Evolutionary conservation across 192 early-diverging fungal genomes (phyloP), one percentile per base, ranked within the genome.

Genomic region (Podochytrium sp.): DNA sequence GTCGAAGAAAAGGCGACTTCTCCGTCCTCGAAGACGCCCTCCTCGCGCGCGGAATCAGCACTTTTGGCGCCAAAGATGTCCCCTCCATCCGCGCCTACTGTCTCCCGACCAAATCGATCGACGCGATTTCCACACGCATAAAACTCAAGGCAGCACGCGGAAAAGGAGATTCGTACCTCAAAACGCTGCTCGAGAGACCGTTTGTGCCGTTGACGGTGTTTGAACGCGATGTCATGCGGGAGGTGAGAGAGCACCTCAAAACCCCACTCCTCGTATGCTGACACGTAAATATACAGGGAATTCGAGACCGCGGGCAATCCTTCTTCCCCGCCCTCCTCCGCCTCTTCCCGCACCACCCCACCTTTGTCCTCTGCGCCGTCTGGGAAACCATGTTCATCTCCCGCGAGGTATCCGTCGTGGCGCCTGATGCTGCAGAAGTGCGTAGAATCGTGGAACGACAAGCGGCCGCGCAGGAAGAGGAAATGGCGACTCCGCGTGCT

Each of bases 171-270:
- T 49, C 47, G 47, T 14, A 49, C 57, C 7, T 1, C 33, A 14
- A 74, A 51, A 18, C 72, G 29, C 20, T 64, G 34, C 43, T 64
- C 5, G 14, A 65, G 7, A 47, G 59, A 47, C 72, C 72, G 34
- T 74, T 74, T 37, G 65, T 65, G 38, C 61, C 72, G 12, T 16
- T 74, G 12, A 74, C 72, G 20, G 6, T 74, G 12, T 10, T 74
- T 1, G 72, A 74, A 51, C 42, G 53, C 35, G 72, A 74, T 65
- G 29, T 74, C 3, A 60, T 74, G 50, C 20, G 72, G 32, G 59
- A 49, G 42, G 72, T 74, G 37, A 38, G 12, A 20, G 18, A 0
- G 23, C 23, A n/a, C 7, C 18, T n/a, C 60, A 10, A 27, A 62
- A 32, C 18, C n/a, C 10, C 32, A 23, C 37, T 62, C 18, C 38